phyloP scores from a whole-genome alignment of 345 rosid species.

The Eucalyptus tenuipes region DNA sequence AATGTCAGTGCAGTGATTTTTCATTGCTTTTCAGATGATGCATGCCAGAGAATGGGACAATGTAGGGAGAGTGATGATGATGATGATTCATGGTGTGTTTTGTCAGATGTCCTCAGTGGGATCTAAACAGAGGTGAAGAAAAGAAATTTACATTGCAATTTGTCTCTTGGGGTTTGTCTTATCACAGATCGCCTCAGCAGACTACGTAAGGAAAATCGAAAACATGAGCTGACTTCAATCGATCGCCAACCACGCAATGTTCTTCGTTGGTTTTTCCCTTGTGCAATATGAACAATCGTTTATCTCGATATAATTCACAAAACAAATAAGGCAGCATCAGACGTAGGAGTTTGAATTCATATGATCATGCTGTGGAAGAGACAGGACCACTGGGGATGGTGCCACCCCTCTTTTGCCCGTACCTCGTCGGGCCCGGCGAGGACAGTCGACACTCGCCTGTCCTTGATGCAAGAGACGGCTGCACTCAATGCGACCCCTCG shows the following conservation, averaged over 20 bases:
- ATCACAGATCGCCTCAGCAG: neutral
- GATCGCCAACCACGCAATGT: neutral
- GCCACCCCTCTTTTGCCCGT: neutral
- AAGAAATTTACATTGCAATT: neutral
- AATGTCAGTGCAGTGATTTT: neutral
- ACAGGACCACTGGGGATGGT: neutral
- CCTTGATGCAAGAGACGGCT: too few species aligned
- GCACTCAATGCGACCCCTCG: neutral
- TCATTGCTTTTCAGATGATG: neutral
- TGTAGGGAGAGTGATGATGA: neutral
- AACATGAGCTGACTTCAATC: neutral
- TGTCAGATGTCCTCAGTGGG: neutral
- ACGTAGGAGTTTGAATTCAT: neutral
- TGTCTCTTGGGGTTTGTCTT: neutral
- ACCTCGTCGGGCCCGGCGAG: neutral
- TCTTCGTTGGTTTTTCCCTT: neutral
- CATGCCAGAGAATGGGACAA: neutral
- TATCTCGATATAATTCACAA: neutral
- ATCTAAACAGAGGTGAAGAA: neutral
- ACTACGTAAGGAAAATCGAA: neutral
- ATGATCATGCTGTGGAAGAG: neutral
- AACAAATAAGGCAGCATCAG: neutral
- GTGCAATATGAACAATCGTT: neutral
- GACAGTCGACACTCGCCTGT: too few species aligned
- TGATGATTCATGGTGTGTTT: neutral